phyloP scores from a whole-genome alignment of 495 filamentous ascomycete genomes.

The Penicillium pancosmium region DNA sequence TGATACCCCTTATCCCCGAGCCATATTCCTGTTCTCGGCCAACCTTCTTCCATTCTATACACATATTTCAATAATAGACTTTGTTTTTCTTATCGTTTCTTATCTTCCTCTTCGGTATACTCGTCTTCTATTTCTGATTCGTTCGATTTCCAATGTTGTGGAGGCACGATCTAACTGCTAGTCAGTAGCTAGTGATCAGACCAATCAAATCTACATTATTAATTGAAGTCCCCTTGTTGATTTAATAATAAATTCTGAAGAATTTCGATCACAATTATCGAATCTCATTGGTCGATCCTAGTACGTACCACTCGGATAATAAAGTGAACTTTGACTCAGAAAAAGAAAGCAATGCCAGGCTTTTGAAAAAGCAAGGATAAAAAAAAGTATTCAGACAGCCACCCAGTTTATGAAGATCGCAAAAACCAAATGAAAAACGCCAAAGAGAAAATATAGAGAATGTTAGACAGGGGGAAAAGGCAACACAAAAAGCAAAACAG shows the following conservation, averaged over 20 bases:
- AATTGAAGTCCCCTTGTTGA: not conserved
- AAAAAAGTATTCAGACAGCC: constrained; percentile 36
- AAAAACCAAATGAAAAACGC: constrained; percentile 22
- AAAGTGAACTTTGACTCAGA: not conserved
- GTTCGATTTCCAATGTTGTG: not conserved
- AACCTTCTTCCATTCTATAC: constrained; percentile 5
- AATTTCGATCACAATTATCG: not conserved
- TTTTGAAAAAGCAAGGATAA: constrained; percentile 2
- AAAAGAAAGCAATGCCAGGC: not conserved
- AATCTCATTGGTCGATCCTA: not conserved
- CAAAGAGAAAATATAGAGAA: not conserved
- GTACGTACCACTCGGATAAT: not conserved
- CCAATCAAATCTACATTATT: not conserved
- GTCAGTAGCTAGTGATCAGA: not conserved
- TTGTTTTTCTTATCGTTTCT: constrained; percentile 4
- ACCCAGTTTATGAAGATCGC: constrained; percentile 31
- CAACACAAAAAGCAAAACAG: constrained; percentile 1
- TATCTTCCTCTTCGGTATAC: constrained; percentile 4
- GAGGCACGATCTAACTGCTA: not conserved
- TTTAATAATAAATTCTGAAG: not conserved
- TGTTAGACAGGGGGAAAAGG: constrained; percentile 4
- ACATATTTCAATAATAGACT: constrained; percentile 21
- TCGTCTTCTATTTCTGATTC: constrained; percentile 4
- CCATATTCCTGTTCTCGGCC: not conserved
- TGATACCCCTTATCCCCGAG: constrained; percentile 16